These are phyloP conservation scores for Astrocystis sublimbata DNA, from an alignment of 495 filamentous ascomycete genomes.

Conservation along the genomic window DNA sequence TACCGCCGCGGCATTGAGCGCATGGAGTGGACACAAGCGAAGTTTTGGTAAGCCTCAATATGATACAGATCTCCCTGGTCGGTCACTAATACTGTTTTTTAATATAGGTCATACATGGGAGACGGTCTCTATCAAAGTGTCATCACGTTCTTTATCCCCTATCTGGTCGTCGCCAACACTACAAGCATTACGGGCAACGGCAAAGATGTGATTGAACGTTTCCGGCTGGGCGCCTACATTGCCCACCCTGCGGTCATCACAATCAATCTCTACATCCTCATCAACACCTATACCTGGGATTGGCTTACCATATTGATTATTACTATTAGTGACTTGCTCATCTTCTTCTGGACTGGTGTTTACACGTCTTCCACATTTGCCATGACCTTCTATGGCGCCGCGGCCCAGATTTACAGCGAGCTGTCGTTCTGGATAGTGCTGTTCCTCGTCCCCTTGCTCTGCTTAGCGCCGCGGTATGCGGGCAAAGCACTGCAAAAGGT, in stretches of 20 bases:
- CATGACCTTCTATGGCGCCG: slow-evolving; percentile 73
- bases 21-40: slow-evolving; percentile 92
- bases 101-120: slow-evolving; percentile 83
- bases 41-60: slow-evolving; percentile 78
- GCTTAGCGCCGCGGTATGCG: slow-evolving; percentile 80
- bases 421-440: slow-evolving; percentile 84
- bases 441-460: slow-evolving; percentile 72
- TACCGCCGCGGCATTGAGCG: slow-evolving; percentile 96
- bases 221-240: slow-evolving; percentile 81
- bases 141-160: slow-evolving; percentile 90
- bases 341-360: slow-evolving; percentile 96
- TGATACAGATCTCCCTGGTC: not conserved
- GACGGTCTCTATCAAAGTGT: slow-evolving; percentile 95
- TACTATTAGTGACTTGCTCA: slow-evolving; percentile 74
- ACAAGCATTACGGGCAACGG: slow-evolving; percentile 69
- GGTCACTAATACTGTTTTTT: slow-evolving; percentile 29
- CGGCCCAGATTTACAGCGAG: slow-evolving; percentile 74
- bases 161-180: slow-evolving; percentile 69
- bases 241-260: slow-evolving; percentile 75
- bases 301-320: slow-evolving; percentile 88
- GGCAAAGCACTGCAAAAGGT: slow-evolving; percentile 89
- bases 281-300: slow-evolving; percentile 98
- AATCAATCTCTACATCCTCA: slow-evolving; percentile 89
- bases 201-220: slow-evolving; percentile 68
- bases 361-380: slow-evolving; percentile 64